A percentile compares a stretch with the other conserved stretches of the same genome.
Evolutionary conservation across 257 asterid species (phyloP).

Genomic region (Schizonepeta tenuifolia): DNA sequence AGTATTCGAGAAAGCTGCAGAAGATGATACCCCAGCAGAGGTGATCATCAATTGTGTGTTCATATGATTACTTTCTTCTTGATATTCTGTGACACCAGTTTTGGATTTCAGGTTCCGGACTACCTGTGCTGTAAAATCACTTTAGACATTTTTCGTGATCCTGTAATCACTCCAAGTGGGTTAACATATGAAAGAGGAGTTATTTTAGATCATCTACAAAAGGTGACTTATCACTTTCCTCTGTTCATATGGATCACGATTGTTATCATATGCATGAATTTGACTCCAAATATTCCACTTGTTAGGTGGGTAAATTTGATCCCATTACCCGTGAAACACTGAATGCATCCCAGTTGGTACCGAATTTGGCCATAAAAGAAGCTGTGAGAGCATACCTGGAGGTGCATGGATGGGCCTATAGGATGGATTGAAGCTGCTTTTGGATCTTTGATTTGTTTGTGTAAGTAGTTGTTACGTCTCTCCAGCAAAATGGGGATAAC

Average conservation of each 20-base stretch:
- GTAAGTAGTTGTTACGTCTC: conserved; percentile 19
- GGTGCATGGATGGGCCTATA: conserved; percentile 88
- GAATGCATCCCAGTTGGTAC: conserved; percentile 61
- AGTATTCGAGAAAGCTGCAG: conserved; percentile 68
- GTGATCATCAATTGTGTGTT: conserved; percentile 39
- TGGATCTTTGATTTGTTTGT: conserved; percentile 4
- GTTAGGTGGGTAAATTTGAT: conserved; percentile 83
- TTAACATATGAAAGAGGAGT: conserved; percentile 89
- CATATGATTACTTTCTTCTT: conserved; percentile 10
- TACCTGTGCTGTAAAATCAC: conserved; percentile 84
- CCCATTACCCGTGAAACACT: conserved; percentile 81
- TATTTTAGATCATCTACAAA: conserved; percentile 72
- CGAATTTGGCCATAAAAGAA: conserved; percentile 91
- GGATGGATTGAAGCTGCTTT: conserved; percentile 45
- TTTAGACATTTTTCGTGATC: conserved; percentile 86
- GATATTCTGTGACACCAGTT: conserved; percentile 29
- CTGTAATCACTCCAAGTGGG: conserved; percentile 93
- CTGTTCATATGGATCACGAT: neutral
- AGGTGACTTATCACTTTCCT: conserved; percentile 46
- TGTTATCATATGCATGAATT: neutral
- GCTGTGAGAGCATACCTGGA: conserved; percentile 78
- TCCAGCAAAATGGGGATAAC: conserved; percentile 17
- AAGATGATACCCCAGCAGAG: conserved; percentile 70
- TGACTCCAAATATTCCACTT: conserved; percentile 24
- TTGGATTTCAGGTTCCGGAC: conserved; percentile 75